Conservation (phyloP, 139 green algal genomes). For the Micromonas pusilla region DNA sequence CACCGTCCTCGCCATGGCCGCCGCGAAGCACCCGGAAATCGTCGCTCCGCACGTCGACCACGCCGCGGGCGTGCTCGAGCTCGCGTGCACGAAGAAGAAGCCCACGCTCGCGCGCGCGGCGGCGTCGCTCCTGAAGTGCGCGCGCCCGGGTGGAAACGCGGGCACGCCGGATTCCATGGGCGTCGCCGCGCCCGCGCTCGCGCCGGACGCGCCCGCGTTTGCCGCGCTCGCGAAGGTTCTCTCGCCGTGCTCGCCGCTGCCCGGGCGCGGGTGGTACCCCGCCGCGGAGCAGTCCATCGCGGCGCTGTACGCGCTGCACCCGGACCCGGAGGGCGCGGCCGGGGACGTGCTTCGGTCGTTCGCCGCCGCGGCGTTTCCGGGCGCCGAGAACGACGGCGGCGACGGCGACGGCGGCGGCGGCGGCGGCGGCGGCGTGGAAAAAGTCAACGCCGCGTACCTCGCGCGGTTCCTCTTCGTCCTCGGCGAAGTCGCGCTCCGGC, state of each 20-base stretch:
- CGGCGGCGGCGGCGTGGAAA: not conserved
- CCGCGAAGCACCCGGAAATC: conserved; percentile 42
- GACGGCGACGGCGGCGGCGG: not conserved
- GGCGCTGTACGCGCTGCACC: conserved; percentile 75
- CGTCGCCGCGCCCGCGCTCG: conserved; percentile 13
- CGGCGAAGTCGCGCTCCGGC: conserved; percentile 66
- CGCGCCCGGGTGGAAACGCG: not conserved
- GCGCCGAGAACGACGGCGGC: conserved; percentile 2
- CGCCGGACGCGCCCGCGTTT: conserved; percentile 36
- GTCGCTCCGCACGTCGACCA: not conserved
- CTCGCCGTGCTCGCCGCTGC: conserved; percentile 37
- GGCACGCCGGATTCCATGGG: not conserved
- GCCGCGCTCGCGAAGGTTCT: conserved; percentile 41
- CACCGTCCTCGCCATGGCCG: conserved; percentile 56
- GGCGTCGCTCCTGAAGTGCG: not conserved
- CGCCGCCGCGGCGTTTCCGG: conserved; percentile 33
- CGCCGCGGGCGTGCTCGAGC: not conserved
- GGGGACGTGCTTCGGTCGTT: conserved; percentile 45
- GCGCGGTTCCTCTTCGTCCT: conserved; percentile 65
- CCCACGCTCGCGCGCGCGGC: not conserved
- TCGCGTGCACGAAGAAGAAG: not conserved
- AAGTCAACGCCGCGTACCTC: conserved; percentile 36
- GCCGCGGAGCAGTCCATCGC: conserved; percentile 62
- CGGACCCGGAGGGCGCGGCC: conserved; percentile 51
- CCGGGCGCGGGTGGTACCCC: conserved; percentile 55